These are phyloP conservation scores for Pseudonectria buxi DNA, from an alignment of 2,329 filamentous ascomycete species.

Conservation along the genomic window DNA sequence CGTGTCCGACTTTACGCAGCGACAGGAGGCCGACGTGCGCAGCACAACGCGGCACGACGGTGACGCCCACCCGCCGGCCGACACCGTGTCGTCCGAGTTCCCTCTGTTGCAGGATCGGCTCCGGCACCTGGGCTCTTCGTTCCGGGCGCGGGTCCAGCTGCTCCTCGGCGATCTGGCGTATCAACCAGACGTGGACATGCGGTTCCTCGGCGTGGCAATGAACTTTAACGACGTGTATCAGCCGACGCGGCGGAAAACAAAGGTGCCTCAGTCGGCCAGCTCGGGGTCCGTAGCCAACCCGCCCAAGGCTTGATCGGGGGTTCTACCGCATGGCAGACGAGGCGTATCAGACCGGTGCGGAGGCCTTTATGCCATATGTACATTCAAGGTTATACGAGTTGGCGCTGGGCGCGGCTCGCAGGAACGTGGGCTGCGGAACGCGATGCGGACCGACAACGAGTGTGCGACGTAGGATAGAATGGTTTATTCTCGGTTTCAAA, in stretches of 20 bases:
- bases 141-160: slow-evolving; percentile 69
- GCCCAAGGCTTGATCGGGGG: slow-evolving; percentile 20
- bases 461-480: no score
- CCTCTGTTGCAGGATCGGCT: slow-evolving; percentile 70
- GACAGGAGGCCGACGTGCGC: slow-evolving; percentile 80
- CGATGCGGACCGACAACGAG: no score
- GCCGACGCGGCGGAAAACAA: slow-evolving; percentile 60
- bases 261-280: slow-evolving; percentile 21
- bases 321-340: no score
- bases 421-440: no score
- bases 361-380: no score
- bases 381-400: no score
- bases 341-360: no score
- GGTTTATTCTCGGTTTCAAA: slow-evolving; percentile 1
- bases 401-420: no score
- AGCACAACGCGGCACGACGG: slow-evolving; percentile 46
- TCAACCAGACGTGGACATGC: slow-evolving; percentile 90
- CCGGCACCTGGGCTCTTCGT: slow-evolving; percentile 64
- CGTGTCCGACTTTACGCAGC: slow-evolving; percentile 84
- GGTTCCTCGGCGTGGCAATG: slow-evolving; percentile 94
- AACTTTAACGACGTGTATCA: slow-evolving; percentile 98
- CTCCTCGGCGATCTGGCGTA: slow-evolving; percentile 85
- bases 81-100: slow-evolving; percentile 60
- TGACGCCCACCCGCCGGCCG: slow-evolving; percentile 29
- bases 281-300: slow-evolving; percentile 14